Conservation (phyloP, 495 filamentous ascomycete genomes). For the Entonaema liquescens region DNA sequence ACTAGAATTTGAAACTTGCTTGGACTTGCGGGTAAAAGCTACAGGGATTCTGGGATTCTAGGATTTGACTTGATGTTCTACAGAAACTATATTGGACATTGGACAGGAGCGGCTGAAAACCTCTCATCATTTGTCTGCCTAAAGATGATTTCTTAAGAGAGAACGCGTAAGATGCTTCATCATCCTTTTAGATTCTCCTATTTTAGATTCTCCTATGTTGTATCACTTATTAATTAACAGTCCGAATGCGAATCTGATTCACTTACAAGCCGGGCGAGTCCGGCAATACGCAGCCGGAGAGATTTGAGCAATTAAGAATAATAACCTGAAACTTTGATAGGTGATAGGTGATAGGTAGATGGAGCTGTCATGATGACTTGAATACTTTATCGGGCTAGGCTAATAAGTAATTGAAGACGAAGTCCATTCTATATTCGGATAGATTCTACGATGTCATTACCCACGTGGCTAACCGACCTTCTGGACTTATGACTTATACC, state of each 20-base stretch:
- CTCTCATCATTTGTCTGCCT: not conserved
- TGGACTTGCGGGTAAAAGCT: not conserved
- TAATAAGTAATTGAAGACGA: slow-evolving; percentile 19
- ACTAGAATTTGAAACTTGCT: slow-evolving; percentile 22
- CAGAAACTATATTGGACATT: not conserved
- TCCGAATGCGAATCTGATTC: not conserved
- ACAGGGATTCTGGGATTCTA: not conserved
- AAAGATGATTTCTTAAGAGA: not conserved
- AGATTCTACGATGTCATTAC: slow-evolving; percentile 7
- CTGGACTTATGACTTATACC: no score
- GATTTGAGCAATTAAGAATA: not conserved
- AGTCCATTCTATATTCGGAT: slow-evolving; percentile 37
- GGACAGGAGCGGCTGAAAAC: not conserved
- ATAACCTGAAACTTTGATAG: not conserved
- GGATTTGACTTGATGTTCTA: not conserved
- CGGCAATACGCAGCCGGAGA: not conserved
- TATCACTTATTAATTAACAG: not conserved
- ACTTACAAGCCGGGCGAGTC: not conserved
- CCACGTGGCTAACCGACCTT: slow-evolving; percentile 1
- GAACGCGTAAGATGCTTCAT: not conserved
- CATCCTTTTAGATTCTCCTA: not conserved
- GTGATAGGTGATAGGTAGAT: not conserved
- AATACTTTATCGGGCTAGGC: slow-evolving; percentile 30
- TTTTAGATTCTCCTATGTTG: not conserved
- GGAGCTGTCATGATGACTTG: slow-evolving; percentile 9